Evolutionary conservation across 139 green algal genomes (phyloP), one percentile per base, ranked within the genome.

Genomic region (Bryopsis sp.): DNA sequence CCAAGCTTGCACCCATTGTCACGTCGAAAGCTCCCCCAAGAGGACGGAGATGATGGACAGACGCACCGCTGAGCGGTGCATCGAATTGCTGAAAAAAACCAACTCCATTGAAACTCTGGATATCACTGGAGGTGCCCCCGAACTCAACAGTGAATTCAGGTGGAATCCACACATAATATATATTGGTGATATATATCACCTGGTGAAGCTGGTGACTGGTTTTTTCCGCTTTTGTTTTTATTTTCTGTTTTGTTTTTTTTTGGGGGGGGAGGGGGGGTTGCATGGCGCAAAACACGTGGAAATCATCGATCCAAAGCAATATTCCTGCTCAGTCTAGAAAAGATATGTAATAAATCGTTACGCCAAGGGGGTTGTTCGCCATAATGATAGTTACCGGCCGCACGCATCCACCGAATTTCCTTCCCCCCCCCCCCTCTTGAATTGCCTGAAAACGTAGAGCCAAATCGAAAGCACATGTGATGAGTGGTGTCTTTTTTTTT

Each of bases 1-100:
- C 81, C 93, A 99, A 68, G 88, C 88, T 1, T 98, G 93, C 83
- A 80, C 67, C 28, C 93, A 98, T 76, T 98, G 93, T 83, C 93
- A 98, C 72, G 93, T 98, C 64, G 93, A 97, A 72, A 90, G 79
- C 38, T 96, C 88, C 0, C 93, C 93, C 4, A 76, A 81, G 66
- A 79, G 90, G 4, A 89, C 70, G 0, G 89, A 95, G 75, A 79
- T 86, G 73, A 93, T 96, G 87, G 78, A 81, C 57, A 32, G 64
- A 1, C 57, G 50, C 15, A 87, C 81, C 7, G 90, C 87, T 5
- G 74, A 89, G 32, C 78, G 76, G 0, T 92, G 87, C 72, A 46
- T 97, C 24, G 57, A 74, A 32, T 78, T 98, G 39, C 66, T 96
- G 67, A 39, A 74, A 2, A 48, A 29, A 26, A 58, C 22, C 29